Percentiles rank a stretch among this genome's conserved stretches.
Conservation (phyloP, 495 filamentous ascomycete genomes). For the Hypoxylon crocopeplum region DNA sequence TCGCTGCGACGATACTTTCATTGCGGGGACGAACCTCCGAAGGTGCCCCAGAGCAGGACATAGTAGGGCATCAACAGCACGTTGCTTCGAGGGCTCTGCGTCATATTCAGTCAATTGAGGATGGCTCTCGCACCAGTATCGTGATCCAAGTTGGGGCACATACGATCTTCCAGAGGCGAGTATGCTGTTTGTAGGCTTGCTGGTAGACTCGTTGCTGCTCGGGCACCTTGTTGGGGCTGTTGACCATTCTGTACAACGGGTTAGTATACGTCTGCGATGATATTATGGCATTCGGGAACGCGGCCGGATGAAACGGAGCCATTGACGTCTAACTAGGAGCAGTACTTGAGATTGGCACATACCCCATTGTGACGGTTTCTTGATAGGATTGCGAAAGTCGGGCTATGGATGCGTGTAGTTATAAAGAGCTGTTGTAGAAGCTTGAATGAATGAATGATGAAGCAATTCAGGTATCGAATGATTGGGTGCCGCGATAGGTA, state of each 20-base stretch:
- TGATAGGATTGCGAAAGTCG: constrained; percentile 4
- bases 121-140: neutral
- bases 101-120: constrained; percentile 40
- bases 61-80: constrained; percentile 78
- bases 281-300: constrained; percentile 8
- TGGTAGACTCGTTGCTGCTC: constrained; percentile 85
- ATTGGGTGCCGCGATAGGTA: constrained; percentile 27
- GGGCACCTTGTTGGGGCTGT: constrained; percentile 86
- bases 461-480: constrained; percentile 34
- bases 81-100: constrained; percentile 67
- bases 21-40: constrained; percentile 48
- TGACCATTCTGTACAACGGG: constrained; percentile 61
- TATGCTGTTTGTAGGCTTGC: constrained; percentile 69
- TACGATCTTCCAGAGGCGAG: constrained; percentile 88
- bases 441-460: constrained; percentile 28
- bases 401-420: constrained; percentile 8
- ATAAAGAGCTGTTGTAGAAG: constrained; percentile 29
- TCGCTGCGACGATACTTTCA: constrained; percentile 24
- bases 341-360: neutral
- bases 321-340: constrained; percentile 1
- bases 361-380: constrained; percentile 38
- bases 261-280: constrained; percentile 23
- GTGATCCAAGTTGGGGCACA: constrained; percentile 46
- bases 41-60: constrained; percentile 67
- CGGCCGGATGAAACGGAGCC: neutral